Evolutionary conservation across 2,329 filamentous ascomycete species (phyloP).

Genomic region (Drechslerella stenobrocha): DNA sequence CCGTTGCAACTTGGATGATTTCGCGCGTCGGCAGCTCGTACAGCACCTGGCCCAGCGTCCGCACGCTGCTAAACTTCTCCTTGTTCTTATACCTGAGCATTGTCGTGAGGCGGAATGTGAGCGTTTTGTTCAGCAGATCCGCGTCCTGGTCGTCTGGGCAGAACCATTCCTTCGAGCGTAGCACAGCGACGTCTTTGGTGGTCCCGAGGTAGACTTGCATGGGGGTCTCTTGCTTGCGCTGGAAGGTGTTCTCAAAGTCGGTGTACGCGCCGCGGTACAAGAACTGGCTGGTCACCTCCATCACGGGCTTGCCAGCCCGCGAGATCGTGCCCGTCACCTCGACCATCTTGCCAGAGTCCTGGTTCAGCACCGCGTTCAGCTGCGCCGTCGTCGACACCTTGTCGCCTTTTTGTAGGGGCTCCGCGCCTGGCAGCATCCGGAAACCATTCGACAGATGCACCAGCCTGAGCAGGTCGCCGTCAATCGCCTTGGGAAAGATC

Average conservation of each 20-base stretch:
- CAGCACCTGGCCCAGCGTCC: slow-evolving; percentile 89
- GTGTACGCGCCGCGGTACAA: slow-evolving; percentile 89
- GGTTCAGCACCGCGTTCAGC: slow-evolving; percentile 97
- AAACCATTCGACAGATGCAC: slow-evolving; percentile 97
- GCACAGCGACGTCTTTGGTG: slow-evolving; percentile 86
- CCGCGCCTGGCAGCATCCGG: slow-evolving; percentile 94
- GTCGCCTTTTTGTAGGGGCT: slow-evolving; percentile 94
- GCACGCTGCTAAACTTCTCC: slow-evolving; percentile 84
- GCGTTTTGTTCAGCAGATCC: slow-evolving; percentile 85
- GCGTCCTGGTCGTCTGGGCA: slow-evolving; percentile 79
- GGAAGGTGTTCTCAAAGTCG: slow-evolving; percentile 98
- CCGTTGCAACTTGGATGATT: slow-evolving; percentile 93
- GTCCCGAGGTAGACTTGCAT: slow-evolving; percentile 89
- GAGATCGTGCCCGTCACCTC: slow-evolving; percentile 98
- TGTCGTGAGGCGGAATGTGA: slow-evolving; percentile 94
- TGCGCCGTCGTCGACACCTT: slow-evolving; percentile 88
- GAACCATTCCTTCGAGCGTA: slow-evolving; percentile 98
- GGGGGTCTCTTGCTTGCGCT: slow-evolving; percentile 91
- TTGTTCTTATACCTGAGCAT: slow-evolving; percentile 93
- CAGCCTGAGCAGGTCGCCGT: slow-evolving; percentile 92
- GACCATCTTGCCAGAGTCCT: slow-evolving; percentile 98
- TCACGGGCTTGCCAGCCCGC: slow-evolving; percentile 79
- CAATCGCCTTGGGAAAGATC: slow-evolving; percentile 94
- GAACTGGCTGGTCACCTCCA: slow-evolving; percentile 99
- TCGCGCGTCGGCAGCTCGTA: slow-evolving; percentile 96